Percentiles rank a stretch among this genome's conserved stretches.
phyloP scores from a whole-genome alignment of 106 monocot genomes.

The Chionographis japonica region DNA sequence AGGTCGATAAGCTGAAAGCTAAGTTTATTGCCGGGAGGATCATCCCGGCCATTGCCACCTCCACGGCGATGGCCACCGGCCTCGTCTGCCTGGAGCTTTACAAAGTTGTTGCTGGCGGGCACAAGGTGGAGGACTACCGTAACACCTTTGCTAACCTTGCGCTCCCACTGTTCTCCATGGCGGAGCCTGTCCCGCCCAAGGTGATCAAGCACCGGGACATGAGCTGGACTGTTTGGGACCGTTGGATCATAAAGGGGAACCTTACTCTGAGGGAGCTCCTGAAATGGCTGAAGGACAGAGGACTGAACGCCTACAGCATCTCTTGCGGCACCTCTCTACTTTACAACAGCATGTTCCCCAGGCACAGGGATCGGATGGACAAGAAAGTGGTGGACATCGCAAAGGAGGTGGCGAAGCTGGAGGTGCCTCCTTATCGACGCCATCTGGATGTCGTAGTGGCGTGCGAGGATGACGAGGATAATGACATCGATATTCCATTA shows the following conservation, averaged over 20 bases:
- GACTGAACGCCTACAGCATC: constrained; percentile 57
- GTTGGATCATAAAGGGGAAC: constrained; percentile 36
- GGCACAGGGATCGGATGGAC: constrained; percentile 52
- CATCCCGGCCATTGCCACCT: constrained; percentile 38
- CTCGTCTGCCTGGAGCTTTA: constrained; percentile 43
- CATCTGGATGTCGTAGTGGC: constrained; percentile 57
- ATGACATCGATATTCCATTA: too few species aligned
- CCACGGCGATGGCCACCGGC: constrained; percentile 40
- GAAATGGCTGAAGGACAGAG: constrained; percentile 53
- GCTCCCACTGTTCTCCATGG: constrained; percentile 34
- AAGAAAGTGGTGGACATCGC: constrained; percentile 56
- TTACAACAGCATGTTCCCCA: constrained; percentile 48
- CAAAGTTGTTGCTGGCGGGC: constrained; percentile 27
- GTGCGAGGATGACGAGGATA: constrained; percentile 43
- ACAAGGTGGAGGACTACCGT: constrained; percentile 35
- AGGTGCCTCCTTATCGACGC: constrained; percentile 28
- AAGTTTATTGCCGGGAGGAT: constrained; percentile 37
- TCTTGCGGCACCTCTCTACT: constrained; percentile 51
- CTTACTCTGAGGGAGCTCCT: constrained; percentile 58
- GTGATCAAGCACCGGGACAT: constrained; percentile 29
- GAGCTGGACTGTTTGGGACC: constrained; percentile 49
- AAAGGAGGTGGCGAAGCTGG: constrained; percentile 54
- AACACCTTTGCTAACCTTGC: constrained; percentile 46
- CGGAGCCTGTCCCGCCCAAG: constrained; percentile 37
- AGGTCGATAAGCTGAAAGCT: constrained; percentile 47